Evolutionary conservation across 371 early-diverging fungal species (phyloP), one percentile per base, ranked within the genome.

Genomic region (Mucor circinelloides): DNA sequence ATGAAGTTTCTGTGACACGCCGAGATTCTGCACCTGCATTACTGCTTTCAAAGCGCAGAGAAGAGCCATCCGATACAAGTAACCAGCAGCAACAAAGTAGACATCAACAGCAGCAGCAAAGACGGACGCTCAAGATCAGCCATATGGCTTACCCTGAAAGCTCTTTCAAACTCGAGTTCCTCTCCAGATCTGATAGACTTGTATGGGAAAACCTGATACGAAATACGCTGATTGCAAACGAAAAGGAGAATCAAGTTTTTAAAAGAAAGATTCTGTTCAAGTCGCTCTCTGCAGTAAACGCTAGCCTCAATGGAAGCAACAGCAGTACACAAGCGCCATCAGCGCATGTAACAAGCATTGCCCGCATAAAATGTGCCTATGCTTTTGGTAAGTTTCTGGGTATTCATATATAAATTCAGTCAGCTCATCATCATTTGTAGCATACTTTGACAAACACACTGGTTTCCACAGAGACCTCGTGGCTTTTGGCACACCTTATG

Each of bases 81-180:
- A 52, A 52, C 9, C 25, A 52, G 27, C 23, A 40, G 25, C 46
- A 65, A 19, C 44, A 60, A 30, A 27, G 36, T 2, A 48, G 28
- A 21, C 62, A 50, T 2, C 56, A 17, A 27, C 58, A 32, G 34
- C 66, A 40, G 46, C 46, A 65, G 28, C 44, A 60, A 44, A 19
- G 54, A 38, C 15, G 67, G 9, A 68, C 67, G 2, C 30, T 73
- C 3, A 63, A 58, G 3, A 42, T 73, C 8, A 38, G 60, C 12
- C 73, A 73, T 57, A 44, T 66, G 60, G 69, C 73, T 9, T 63
- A 46, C 28, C 73, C 73, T 0, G 66, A 69, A 15, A 59, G 60
- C 21, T 46, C 67, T 3, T 69, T 66, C 27, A 58, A 58, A 1
- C 58, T 73, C 3, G 64, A 69, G 13, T 73, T 69, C 25, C 17